Conservation (phyloP, 805 yeast species). For the Candida maltosa region DNA sequence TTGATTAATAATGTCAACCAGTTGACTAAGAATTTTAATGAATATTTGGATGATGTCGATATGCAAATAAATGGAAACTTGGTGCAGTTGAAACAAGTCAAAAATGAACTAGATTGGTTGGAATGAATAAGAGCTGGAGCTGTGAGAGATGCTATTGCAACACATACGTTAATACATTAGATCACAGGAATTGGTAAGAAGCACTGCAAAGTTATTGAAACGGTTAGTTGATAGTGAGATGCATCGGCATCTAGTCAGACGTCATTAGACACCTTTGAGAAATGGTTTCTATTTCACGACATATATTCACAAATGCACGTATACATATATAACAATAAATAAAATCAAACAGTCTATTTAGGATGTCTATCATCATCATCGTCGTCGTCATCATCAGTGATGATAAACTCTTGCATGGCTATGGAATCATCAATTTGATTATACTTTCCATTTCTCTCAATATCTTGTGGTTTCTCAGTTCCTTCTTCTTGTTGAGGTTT, state of each 20-base stretch:
- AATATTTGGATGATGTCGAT: constrained; percentile 7
- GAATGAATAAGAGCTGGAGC: constrained; percentile 3
- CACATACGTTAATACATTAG: not conserved
- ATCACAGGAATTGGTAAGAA: no score
- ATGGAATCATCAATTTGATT: constrained; percentile 13
- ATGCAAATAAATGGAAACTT: constrained; percentile 14
- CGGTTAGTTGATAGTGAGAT: no score
- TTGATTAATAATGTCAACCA: constrained; percentile 20
- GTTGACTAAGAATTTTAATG: constrained; percentile 10
- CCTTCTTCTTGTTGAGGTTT: constrained; percentile 11
- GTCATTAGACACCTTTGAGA: no score
- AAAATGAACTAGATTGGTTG: constrained; percentile 23
- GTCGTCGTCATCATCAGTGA: constrained; percentile 23
- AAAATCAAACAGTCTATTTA: no score
- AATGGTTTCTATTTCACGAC: no score
- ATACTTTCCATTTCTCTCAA: constrained; percentile 9
- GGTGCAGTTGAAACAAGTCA: constrained; percentile 15
- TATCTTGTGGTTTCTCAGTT: constrained; percentile 6
- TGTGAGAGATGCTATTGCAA: not conserved
- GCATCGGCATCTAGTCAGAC: no score
- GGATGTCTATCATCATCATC: constrained; percentile 4
- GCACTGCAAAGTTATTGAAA: no score
- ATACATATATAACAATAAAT: not conserved
- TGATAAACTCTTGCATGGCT: constrained; percentile 25
- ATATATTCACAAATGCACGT: no score